These are phyloP conservation scores for Ogataea trehaloabstinens DNA, from an alignment of 805 yeast species.

Conservation along the genomic window DNA sequence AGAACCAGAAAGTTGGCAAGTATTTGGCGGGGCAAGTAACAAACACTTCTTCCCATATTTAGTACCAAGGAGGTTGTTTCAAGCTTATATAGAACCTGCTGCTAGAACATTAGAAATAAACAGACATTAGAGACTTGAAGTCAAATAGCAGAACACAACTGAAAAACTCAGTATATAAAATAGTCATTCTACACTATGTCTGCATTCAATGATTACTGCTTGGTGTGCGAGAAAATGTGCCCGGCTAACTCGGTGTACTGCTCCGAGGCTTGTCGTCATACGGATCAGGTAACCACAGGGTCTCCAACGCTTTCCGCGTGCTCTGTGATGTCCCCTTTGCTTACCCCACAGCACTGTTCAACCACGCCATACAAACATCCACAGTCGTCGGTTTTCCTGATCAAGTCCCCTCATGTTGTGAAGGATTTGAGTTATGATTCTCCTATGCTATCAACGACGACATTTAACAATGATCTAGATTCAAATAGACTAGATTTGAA, in stretches of 20 bases:
- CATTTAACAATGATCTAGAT: conserved; percentile 26
- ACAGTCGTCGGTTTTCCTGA: neutral
- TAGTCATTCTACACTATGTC: conserved; percentile 31
- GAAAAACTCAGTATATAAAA: too few relatives aligned
- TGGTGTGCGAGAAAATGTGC: conserved; percentile 35
- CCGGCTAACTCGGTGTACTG: conserved; percentile 32
- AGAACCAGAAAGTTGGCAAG: neutral
- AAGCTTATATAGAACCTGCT: neutral
- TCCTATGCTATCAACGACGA: conserved; percentile 26
- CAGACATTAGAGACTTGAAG: neutral
- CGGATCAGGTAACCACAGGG: conserved; percentile 23
- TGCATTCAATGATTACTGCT: conserved; percentile 37
- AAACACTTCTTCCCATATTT: neutral
- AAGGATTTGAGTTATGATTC: conserved; percentile 31
- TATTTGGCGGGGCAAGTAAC: neutral
- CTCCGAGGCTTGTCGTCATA: conserved; percentile 28
- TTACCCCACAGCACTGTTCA: conserved; percentile 26
- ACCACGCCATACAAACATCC: conserved; percentile 1
- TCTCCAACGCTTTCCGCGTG: conserved; percentile 26
- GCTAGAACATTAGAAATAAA: neutral
- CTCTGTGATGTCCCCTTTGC: conserved; percentile 27
- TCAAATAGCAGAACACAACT: too few relatives aligned
- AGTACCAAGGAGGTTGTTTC: neutral
- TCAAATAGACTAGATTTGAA: conserved; percentile 31
- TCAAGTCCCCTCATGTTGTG: conserved; percentile 23